Base-by-base conservation (phyloP, 371 early-diverging fungal species). In the Apophysomyces ossiformis region DNA sequence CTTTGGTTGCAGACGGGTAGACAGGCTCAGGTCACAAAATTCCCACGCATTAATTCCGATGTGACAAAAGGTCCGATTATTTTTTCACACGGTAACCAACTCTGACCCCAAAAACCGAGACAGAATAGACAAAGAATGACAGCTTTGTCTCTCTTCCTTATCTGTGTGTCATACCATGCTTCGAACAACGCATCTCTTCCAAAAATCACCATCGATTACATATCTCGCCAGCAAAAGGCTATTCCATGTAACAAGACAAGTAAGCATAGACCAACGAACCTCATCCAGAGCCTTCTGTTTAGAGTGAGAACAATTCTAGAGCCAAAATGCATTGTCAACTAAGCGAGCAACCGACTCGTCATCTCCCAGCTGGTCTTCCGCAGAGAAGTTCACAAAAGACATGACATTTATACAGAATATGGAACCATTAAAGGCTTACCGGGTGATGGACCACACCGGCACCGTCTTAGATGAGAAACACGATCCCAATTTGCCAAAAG, bases 391-490 rank as follows among this genome's bases (percentile, higher is more conserved):
- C 37, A 75, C 67, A 5, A 58, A 43, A 16, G 67, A 75, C 6
- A 57, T 78, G 69, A 77, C 78, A 21, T 84, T 86, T 59, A 78
- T 84, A 61, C 81, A 85, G 36, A 76, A 76, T 62, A 77, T 74
- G 54, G 89, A 88, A 39, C 75, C 91, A n/a, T 87, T 97, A 18
- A 90, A 93, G 45, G 95, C 96, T 3, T 98, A 95, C 76, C 90
- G 95, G 32, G 95, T 97, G 21, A 91, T 98, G 91, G 96, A 96
- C 78, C 86, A 81, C 15, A 89, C 93, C 18, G 98, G 98, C 15
- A 83, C 84, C 38, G 87, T 96, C 35, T 69, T 90, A 37, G 89
- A 90, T 59, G 58, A 85, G 5, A 78, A 80, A 5, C 81, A 94
- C 60, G 96, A 95, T 37, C 98, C 96, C 5, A 73, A 89, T 58